Base-by-base conservation (phyloP, 2,329 filamentous ascomycete species). In the Neofusicoccum parvum region DNA sequence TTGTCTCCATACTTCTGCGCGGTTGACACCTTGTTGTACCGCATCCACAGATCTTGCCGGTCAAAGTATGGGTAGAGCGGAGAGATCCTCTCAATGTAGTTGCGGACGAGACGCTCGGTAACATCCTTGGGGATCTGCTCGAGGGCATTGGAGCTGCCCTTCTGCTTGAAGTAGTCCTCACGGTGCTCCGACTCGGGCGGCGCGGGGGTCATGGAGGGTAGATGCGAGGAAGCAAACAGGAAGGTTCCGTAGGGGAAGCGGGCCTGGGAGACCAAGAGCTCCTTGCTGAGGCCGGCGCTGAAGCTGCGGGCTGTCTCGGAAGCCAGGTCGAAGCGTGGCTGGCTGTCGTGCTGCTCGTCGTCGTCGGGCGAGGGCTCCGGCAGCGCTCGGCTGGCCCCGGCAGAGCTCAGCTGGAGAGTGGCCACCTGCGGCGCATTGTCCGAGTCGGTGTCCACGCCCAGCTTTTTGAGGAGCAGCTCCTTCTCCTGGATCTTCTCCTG, bases 401-500 rank as follows among this genome's bases (percentile, higher is more conserved):
- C 27, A 4, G 23, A 45, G 49, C 60, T 36, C 14, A 34, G n/a
- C n/a, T 50, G 32, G 14, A 56, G 50, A 7, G 15, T 14, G 53
- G 36, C 17, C 10, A 43, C 51, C 3, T 43, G 5, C 12, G 51
- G 43, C 1, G 34, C 64, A 20, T 43, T 48, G n/a, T 37, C 56
- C 12, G 36, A 12, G 39, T 62, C 64, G n/a, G 27, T 50, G 20
- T 65, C 64, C 5, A 65, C 39, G 5, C 64, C 64, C 39, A 65
- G 54, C 36, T 62, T 65, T n/a, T 27, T 27, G 7, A 65, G 46
- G 2, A 54, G 39, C 23, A 20, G 48, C 56, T 65, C 64, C 64
- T 65, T 65, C 39, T 65, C 64, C 36, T 48, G 43, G 34, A 65
- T 65, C 64, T 65, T 65, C 37, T 65, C 64, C 39, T 60, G 64